These are phyloP conservation scores for Globisporangium okanoganense DNA, from an alignment of 352 stramenopile genomes.

Conservation along the genomic window DNA sequence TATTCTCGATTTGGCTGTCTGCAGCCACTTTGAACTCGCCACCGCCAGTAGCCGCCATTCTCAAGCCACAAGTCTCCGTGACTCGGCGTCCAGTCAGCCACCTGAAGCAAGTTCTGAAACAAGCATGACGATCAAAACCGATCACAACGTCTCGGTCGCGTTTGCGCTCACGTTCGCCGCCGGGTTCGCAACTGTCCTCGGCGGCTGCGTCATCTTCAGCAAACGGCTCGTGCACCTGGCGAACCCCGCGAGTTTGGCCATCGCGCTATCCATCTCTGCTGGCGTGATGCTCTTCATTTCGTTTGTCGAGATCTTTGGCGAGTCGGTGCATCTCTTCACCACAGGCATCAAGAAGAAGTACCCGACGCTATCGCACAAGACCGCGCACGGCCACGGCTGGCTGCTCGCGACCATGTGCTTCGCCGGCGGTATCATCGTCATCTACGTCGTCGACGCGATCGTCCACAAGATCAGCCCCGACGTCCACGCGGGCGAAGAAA, in stretches of 20 bases:
- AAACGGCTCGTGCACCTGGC: slow-evolving; percentile 33
- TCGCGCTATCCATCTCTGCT: slow-evolving; percentile 67
- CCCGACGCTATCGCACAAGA: slow-evolving; percentile 23
- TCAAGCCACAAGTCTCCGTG: background rate
- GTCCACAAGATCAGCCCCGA: slow-evolving; percentile 35
- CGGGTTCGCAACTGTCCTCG: slow-evolving; percentile 40
- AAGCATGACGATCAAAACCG: background rate
- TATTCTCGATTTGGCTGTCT: background rate
- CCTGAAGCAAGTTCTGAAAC: no score
- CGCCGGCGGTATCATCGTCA: slow-evolving; percentile 74
- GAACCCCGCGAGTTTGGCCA: slow-evolving; percentile 65
- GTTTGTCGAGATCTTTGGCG: slow-evolving; percentile 57
- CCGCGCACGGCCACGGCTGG: slow-evolving; percentile 50
- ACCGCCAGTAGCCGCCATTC: background rate
- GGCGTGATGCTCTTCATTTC: slow-evolving; percentile 83
- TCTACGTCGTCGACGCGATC: slow-evolving; percentile 42
- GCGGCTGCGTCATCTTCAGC: slow-evolving; percentile 45
- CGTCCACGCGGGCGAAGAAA: background rate
- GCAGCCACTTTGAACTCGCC: background rate
- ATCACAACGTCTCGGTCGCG: slow-evolving; percentile 14
- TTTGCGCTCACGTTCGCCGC: slow-evolving; percentile 39
- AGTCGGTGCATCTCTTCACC: slow-evolving; percentile 29
- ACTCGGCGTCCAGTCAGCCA: no score
- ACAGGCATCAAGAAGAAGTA: slow-evolving; percentile 31
- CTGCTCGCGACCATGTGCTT: slow-evolving; percentile 82